Base-by-base conservation (phyloP, 1,139 yeast species). In the Pneumocystis oryctolagi region DNA sequence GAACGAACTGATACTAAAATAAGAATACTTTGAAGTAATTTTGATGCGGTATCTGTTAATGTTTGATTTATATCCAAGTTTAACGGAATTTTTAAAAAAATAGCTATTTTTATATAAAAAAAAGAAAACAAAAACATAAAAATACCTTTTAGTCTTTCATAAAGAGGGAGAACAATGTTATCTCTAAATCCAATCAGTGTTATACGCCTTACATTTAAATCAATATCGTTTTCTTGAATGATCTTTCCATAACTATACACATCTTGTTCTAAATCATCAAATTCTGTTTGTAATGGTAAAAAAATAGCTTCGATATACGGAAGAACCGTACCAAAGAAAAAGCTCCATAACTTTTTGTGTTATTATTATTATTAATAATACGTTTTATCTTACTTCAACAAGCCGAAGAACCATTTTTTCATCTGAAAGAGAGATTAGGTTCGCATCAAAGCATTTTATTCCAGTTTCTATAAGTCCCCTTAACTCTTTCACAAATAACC, bases 231-330 rank as follows among this genome's bases (percentile, higher is more conserved):
- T 25, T 57, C 59, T n/a, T 9, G 53, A 35, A 20, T 18, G n/a
- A 18, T 30, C 3, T 30, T 39, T 61, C 47, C 60, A 61, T 12
- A 37, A 37, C 9, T 56, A 58, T 20, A 40, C n/a, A 25, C 31
- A 20, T 32, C 58, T 53, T 40, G 40, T 8, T 79, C 80, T 3
- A 65, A 63, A 0, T 78, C 80, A 25, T 75, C 77, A 62, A 79
- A 73, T 64, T 81, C 84, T 20, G 76, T 69, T 62, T 84, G 86
- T 31, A 85, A 69, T 0, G 89, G 89, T 55, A 83, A 69, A 64
- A 84, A 78, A 0, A 82, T 78, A 0, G 85, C 85, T 63, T 82
- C 80, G 55, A 84, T 73, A 68, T 83, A 82, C 62, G 83, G 83
- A 62, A 81, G 75, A 0, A 82, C 77, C 57, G 79, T 77, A 14